These are phyloP conservation scores for Microbotryomycetes sp. DNA, from an alignment of 1,284 basidiomycete species.

Conservation along the genomic window DNA sequence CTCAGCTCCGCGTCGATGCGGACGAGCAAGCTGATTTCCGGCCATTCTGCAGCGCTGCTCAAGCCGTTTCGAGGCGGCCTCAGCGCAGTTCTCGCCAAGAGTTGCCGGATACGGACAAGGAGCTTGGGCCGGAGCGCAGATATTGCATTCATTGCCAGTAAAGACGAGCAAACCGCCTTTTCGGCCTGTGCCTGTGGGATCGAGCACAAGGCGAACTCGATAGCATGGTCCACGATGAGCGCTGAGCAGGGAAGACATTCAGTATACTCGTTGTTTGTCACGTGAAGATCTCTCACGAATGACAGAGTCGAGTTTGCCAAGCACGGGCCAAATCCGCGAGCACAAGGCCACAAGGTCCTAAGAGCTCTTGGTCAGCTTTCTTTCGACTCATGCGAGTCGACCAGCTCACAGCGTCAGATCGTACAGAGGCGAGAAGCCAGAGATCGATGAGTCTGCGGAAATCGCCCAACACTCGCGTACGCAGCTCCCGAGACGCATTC, in stretches of 20 bases:
- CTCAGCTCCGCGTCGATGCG: conserved; percentile 64
- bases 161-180: conserved; percentile 47
- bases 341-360: conserved; percentile 48
- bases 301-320: conserved; percentile 58
- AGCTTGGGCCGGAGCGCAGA: conserved; percentile 63
- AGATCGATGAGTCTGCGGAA: too few species aligned
- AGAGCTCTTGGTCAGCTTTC: too few species aligned
- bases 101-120: conserved; percentile 69
- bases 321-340: conserved; percentile 64
- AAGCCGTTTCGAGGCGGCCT: conserved; percentile 52
- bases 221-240: conserved; percentile 11
- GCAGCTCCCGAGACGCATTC: not conserved
- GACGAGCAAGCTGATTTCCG: conserved; percentile 69
- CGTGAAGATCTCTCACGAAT: too few species aligned
- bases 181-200: conserved; percentile 51
- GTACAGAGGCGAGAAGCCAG: too few species aligned
- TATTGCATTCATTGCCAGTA: conserved; percentile 72
- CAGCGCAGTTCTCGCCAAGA: conserved; percentile 62
- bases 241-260: not conserved
- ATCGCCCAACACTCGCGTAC: not conserved
- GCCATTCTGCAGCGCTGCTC: conserved; percentile 67
- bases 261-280: too few species aligned
- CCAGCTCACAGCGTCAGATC: too few species aligned
- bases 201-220: conserved; percentile 60
- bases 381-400: too few species aligned